Evolutionary conservation across 345 rosid genomes (phyloP), one percentile per base, ranked within the genome.

Genomic region (Eucalyptus guilfoylei): DNA sequence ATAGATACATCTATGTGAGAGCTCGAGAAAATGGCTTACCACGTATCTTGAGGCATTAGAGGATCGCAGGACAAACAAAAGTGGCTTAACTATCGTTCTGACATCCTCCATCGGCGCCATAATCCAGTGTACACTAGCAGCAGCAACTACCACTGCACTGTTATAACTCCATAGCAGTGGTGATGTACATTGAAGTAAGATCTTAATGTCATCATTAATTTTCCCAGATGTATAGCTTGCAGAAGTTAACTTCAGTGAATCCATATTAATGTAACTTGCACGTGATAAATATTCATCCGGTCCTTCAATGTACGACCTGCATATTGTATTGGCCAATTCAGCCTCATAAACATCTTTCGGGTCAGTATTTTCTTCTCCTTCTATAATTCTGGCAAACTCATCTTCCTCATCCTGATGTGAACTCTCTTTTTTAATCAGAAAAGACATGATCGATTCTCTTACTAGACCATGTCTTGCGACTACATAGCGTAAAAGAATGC

Each of bases 41-140:
- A 98, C 98, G 91, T 95, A 96, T 96, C 96, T 97, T 85, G 99
- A 95, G 88, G 97, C 94, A 89, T 67, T 91, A 87, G 98, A 97
- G 86, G 99, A 98, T 92, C 98, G 95, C 92, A 98, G 91, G 89
- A 95, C 86, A 94, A 97, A 98, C 90, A 98, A 88, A 88, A 98
- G 97, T 17, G 99, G 99, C 92, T 95, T 98, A 88, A 96, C 98
- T 88, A 98, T 94, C 91, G 90, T 96, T 88, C 93, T 93, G 80
- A 96, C 93, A 92, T 96, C 96, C 91, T 96, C 97, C 85, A 87
- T 88, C 48, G 99, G 95, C 11, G 96, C 96, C 99, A 97, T 96
- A 89, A 98, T 92, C 99, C 99, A 98, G 90, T 98, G 99, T 90
- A 97, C 97, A 62, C 98, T 96, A 91, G 98, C 97, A 87, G 98